These are phyloP conservation scores for Daedalea quercina DNA, from an alignment of 768 basidiomycete genomes.

Conservation along the genomic window DNA sequence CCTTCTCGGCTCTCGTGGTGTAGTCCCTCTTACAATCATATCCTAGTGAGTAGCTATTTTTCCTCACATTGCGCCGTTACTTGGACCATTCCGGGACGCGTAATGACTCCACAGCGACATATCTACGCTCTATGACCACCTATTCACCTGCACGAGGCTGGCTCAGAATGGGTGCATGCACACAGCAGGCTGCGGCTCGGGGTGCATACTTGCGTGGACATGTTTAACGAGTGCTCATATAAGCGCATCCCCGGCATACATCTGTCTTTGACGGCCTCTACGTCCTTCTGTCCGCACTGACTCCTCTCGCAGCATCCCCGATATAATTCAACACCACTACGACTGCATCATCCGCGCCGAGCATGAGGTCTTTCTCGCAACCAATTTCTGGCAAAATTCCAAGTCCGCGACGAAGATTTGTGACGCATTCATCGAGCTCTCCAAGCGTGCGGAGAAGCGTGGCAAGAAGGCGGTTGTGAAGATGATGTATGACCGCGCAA, in stretches of 20 bases:
- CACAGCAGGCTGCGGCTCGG: too few species aligned
- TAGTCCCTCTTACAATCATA: conserved; percentile 55
- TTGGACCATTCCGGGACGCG: too few species aligned
- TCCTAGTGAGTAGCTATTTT: conserved; percentile 35
- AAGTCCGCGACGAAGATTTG: conserved; percentile 45
- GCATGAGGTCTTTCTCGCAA: conserved; percentile 60
- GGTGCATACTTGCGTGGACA: too few species aligned
- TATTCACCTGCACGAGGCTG: too few species aligned
- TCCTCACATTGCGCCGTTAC: too few species aligned
- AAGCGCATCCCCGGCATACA: too few species aligned
- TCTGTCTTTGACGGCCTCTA: too few species aligned
- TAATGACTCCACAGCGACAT: too few species aligned
- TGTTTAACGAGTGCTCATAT: too few species aligned
- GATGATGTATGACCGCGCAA: conserved; percentile 65
- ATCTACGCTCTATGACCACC: too few species aligned
- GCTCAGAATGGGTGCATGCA: too few species aligned
- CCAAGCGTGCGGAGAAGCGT: conserved; percentile 36
- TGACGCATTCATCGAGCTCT: conserved; percentile 43
- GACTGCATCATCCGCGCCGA: conserved; percentile 55
- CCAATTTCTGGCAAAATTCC: conserved; percentile 55
- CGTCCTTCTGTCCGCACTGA: background rate
- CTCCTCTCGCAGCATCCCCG: conserved; percentile 42
- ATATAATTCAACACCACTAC: conserved; percentile 67
- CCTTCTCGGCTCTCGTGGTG: conserved; percentile 55
- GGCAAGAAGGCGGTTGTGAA: conserved; percentile 52